A percentile compares a stretch with the other conserved stretches of the same genome.
Evolutionary conservation across 371 early-diverging fungal genomes (phyloP).

Genomic region (Actinomucor elegans): DNA sequence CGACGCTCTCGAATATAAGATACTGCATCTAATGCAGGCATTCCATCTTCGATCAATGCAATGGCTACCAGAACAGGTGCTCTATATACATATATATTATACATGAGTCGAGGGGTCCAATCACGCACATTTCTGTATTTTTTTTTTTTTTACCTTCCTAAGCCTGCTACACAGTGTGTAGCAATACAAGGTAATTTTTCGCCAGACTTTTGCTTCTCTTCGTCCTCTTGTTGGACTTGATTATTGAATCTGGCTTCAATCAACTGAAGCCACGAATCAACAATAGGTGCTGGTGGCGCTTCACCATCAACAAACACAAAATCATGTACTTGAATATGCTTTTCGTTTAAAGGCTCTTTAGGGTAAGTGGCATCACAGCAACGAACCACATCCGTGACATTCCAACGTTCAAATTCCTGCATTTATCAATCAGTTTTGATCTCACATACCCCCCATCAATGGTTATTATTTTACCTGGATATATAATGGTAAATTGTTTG

Average conservation of each 20-base stretch:
- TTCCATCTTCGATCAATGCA: slow-evolving; percentile 83
- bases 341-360: slow-evolving; percentile 57
- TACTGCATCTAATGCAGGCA: slow-evolving; percentile 82
- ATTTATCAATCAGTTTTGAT: too few relatives aligned
- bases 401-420: slow-evolving; percentile 53
- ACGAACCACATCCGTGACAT: slow-evolving; percentile 87
- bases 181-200: slow-evolving; percentile 58
- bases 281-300: slow-evolving; percentile 74
- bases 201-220: slow-evolving; percentile 4
- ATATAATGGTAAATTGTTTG: slow-evolving; percentile 49
- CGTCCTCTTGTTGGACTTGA: slow-evolving; percentile 20
- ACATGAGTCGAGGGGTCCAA: not conserved
- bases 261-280: slow-evolving; percentile 78
- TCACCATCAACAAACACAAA: slow-evolving; percentile 88
- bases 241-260: slow-evolving; percentile 57
- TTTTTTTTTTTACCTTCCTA: slow-evolving; percentile 61
- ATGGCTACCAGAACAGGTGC: slow-evolving; percentile 81
- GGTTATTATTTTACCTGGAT: slow-evolving; percentile 36
- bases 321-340: slow-evolving; percentile 80
- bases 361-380: slow-evolving; percentile 93
- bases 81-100: slow-evolving; percentile 23
- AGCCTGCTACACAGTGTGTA: slow-evolving; percentile 87
- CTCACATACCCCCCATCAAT: not conserved
- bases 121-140: not conserved
- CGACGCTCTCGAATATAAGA: slow-evolving; percentile 80